Conservation (phyloP, 257 asterid genomes). For the Lantana camara region DNA sequence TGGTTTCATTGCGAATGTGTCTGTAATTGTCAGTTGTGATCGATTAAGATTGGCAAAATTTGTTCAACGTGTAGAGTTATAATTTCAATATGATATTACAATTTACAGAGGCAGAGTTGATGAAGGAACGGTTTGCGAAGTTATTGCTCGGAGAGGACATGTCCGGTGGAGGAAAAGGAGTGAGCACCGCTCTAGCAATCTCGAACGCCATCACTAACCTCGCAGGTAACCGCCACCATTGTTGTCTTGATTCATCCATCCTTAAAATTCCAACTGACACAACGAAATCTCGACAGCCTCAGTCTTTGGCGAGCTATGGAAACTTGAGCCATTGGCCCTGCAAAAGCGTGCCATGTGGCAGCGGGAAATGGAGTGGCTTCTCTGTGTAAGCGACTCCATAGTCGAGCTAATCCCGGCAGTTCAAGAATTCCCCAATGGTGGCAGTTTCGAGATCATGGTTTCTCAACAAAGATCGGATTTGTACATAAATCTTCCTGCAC, state of each 20-base stretch:
- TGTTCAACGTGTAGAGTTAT: too few relatives aligned
- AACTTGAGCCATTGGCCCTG: conserved; percentile 70
- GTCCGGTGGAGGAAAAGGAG: conserved; percentile 99
- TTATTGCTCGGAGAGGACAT: conserved; percentile 91
- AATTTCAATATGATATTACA: too few relatives aligned
- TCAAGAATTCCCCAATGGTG: conserved; percentile 79
- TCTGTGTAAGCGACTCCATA: conserved; percentile 84
- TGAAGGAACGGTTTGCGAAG: conserved; percentile 87
- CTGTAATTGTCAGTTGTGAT: too few relatives aligned
- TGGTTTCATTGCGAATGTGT: conserved; percentile 12
- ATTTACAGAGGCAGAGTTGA: conserved; percentile 70
- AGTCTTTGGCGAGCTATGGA: conserved; percentile 91
- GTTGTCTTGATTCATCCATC: neutral
- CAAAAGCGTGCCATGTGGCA: conserved; percentile 68
- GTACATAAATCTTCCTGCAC: conserved; percentile 80
- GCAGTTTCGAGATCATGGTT: conserved; percentile 81
- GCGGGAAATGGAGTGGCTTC: conserved; percentile 92
- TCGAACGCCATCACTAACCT: conserved; percentile 93
- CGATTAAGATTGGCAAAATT: too few relatives aligned
- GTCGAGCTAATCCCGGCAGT: conserved; percentile 88
- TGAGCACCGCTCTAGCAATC: conserved; percentile 83
- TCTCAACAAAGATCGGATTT: conserved; percentile 77
- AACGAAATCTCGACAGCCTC: conserved; percentile 50
- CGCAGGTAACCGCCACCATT: conserved; percentile 54
- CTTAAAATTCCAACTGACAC: neutral